Evolutionary conservation across 2,329 filamentous ascomycete species (phyloP), one percentile per base, ranked within the genome.

Genomic region (Fusarium siculi): DNA sequence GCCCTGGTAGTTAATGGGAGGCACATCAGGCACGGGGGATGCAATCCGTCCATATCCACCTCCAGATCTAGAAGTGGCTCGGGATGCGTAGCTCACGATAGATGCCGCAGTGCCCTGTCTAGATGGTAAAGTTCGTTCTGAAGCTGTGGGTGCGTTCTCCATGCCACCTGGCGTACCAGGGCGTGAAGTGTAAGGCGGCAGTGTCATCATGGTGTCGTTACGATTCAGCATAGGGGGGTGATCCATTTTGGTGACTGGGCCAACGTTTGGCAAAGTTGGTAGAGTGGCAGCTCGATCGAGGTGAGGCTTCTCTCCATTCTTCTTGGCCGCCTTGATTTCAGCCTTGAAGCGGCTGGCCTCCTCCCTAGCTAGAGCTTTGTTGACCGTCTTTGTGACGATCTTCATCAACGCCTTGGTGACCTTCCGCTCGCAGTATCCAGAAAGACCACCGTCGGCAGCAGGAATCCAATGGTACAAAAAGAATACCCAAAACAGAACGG

Each of bases 401-500:
- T 91, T 91, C 79, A 93, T 93, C 74, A 99, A 87, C 74, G 95
- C 88, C 77, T 90, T 92, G 83, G 97, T 97, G 80, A 97, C 92
- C 85, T 98, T 98, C 50, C 95, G 92, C 70, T 93, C 92, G 80
- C 96, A 98, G 84, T 97, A 99, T 32, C 91, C 91, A 9, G 90
- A 90, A 36, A 99, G 87, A 12, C 93, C 92, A 10, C 94, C 94
- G 78, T 98, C 95, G 16, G 90, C 86, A 40, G 89, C 88, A 3
- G 95, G 95, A 69, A 99, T 96, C 83, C 96, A 96, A 82, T 96
- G 93, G 89, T 93, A 97, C 10, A 99, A 87, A 81, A 97, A 99
- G 77, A 94, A 89, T 42, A 97, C 82, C 82, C 97, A 98, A 68
- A 97, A 91, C 4, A 97, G 77, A 28, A 91, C 85, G 0, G 93